These are phyloP conservation scores for Penstemon davidsonii DNA, from an alignment of 257 asterid species.

Conservation along the genomic window DNA sequence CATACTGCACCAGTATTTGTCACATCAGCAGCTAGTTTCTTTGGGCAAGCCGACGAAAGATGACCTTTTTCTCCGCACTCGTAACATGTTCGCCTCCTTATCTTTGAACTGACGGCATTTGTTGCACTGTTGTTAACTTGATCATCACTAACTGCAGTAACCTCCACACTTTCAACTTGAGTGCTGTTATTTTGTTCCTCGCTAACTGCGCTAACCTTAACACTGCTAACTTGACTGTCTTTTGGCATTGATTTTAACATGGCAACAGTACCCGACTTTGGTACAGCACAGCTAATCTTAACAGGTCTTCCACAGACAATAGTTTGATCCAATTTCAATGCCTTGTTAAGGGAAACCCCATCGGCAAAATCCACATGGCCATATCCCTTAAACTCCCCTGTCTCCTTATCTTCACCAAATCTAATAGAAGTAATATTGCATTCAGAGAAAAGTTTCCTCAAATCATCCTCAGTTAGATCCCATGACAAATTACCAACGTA, in stretches of 20 bases:
- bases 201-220: slow-evolving; percentile 2
- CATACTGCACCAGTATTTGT: slow-evolving; percentile 31
- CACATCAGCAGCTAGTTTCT: slow-evolving; percentile 44
- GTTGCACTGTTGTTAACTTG: slow-evolving; percentile 25
- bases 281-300: slow-evolving; percentile 75
- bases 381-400: slow-evolving; percentile 81
- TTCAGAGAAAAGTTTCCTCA: slow-evolving; percentile 57
- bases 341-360: slow-evolving; percentile 49
- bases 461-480: slow-evolving; percentile 78
- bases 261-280: slow-evolving; percentile 44
- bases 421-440: slow-evolving; percentile 64
- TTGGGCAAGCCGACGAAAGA: slow-evolving; percentile 76
- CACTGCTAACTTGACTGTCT: slow-evolving; percentile 25
- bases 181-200: slow-evolving; percentile 7
- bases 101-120: slow-evolving; percentile 55
- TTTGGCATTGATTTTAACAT: slow-evolving; percentile 28
- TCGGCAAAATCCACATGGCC: slow-evolving; percentile 86
- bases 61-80: slow-evolving; percentile 91
- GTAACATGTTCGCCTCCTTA: slow-evolving; percentile 78
- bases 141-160: slow-evolving; percentile 6
- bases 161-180: slow-evolving; percentile 13
- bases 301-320: slow-evolving; percentile 77
- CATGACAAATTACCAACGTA: slow-evolving; percentile 85
- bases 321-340: slow-evolving; percentile 77
- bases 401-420: slow-evolving; percentile 85